Conservation (phyloP, 1,139 yeast species). For the Taphrina populina region DNA sequence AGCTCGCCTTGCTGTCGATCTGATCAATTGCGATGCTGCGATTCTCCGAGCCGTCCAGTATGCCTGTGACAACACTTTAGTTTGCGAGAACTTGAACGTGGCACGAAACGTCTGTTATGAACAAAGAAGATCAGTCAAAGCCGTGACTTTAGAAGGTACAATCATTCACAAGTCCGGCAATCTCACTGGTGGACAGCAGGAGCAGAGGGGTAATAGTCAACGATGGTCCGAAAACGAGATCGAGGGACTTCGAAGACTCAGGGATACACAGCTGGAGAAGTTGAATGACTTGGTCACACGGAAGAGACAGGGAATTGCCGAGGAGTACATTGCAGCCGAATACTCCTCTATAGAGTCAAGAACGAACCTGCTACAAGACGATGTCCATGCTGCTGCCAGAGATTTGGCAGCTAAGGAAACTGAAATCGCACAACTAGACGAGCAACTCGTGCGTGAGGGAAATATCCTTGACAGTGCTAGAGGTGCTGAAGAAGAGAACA, state of each 20-base stretch:
- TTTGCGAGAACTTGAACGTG: slow-evolving; percentile 67
- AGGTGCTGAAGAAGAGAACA: too few species aligned
- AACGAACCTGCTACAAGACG: slow-evolving; percentile 55
- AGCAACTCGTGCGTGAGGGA: too few species aligned
- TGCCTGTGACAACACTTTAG: slow-evolving; percentile 74
- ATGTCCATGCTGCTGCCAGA: slow-evolving; percentile 43
- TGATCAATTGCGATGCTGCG: slow-evolving; percentile 65
- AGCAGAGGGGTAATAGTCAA: slow-evolving; percentile 38
- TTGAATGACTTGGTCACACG: slow-evolving; percentile 54
- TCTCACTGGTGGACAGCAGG: slow-evolving; percentile 78
- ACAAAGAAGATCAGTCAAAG: slow-evolving; percentile 58
- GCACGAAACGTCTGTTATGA: slow-evolving; percentile 79
- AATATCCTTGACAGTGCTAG: too few species aligned
- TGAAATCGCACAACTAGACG: not conserved
- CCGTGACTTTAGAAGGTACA: slow-evolving; percentile 82
- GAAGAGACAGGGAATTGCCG: slow-evolving; percentile 58
- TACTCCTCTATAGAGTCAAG: slow-evolving; percentile 57
- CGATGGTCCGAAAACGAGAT: slow-evolving; percentile 79
- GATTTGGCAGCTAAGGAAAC: slow-evolving; percentile 42
- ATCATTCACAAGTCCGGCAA: slow-evolving; percentile 80
- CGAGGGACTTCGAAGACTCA: slow-evolving; percentile 54
- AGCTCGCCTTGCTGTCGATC: slow-evolving; percentile 64
- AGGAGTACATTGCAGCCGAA: slow-evolving; percentile 59
- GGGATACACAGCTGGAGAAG: slow-evolving; percentile 60
- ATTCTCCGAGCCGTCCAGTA: slow-evolving; percentile 77